A percentile compares a stretch with the other conserved stretches of the same genome.
Evolutionary conservation across 176 grass and related monocot species (phyloP).

Genomic region (Musa itinerans): DNA sequence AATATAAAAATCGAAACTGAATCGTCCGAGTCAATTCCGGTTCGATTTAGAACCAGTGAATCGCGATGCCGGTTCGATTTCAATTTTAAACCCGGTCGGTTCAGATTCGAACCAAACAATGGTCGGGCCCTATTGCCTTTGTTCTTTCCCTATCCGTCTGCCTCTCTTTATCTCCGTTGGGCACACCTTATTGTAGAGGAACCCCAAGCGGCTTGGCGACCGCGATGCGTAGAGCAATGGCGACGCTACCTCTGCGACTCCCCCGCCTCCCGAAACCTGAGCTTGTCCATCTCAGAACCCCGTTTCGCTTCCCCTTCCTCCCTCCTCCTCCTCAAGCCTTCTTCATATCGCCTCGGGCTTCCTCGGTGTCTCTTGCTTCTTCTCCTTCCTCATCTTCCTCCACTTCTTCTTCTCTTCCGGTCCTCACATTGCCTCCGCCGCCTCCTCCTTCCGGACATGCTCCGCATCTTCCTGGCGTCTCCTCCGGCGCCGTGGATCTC

Average conservation of each 20-base stretch:
- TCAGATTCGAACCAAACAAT: too few species aligned
- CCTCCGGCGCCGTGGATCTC: conserved; percentile 8
- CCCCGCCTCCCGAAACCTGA: conserved; percentile 21
- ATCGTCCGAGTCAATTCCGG: too few species aligned
- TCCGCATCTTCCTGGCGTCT: conserved; percentile 6
- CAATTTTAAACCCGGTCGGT: too few species aligned
- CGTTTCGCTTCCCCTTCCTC: conserved; percentile 5
- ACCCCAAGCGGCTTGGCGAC: too few species aligned
- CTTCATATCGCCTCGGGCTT: background rate
- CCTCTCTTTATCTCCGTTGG: background rate
- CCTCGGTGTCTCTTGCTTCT: conserved; percentile 1
- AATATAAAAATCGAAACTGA: too few species aligned
- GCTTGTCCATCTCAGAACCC: background rate
- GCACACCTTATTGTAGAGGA: background rate
- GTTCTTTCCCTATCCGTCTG: too few species aligned
- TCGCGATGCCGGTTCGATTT: too few species aligned
- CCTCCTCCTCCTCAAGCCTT: conserved; percentile 9
- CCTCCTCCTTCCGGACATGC: background rate
- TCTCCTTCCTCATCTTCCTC: background rate
- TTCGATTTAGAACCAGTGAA: too few species aligned
- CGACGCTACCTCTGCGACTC: conserved; percentile 17
- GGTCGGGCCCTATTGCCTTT: too few species aligned
- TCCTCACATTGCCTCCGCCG: background rate
- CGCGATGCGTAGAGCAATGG: conserved; percentile 24
- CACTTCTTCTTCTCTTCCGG: background rate